Conservation (phyloP, 345 rosid species). For the Combretum micranthum region DNA sequence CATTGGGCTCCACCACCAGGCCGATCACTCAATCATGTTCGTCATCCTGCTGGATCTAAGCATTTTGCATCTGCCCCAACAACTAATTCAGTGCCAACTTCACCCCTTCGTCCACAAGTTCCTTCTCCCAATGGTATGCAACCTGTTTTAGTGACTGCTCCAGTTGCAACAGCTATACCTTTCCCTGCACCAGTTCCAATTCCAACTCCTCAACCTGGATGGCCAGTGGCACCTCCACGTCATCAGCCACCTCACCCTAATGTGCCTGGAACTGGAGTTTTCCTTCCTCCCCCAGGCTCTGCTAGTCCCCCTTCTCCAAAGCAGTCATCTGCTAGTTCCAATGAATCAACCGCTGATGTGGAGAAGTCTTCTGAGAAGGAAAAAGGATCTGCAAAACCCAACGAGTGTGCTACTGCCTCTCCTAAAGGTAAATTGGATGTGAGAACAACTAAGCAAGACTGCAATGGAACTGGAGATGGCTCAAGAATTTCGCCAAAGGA, state of each 20-base stretch:
- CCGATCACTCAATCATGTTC: conserved; percentile 45
- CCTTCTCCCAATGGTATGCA: conserved; percentile 49
- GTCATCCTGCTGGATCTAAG: conserved; percentile 47
- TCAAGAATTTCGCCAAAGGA: conserved; percentile 8
- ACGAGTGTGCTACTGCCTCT: conserved; percentile 10
- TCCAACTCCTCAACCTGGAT: conserved; percentile 46
- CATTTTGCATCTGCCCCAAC: conserved; percentile 41
- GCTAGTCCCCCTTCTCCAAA: conserved; percentile 32
- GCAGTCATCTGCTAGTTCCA: conserved; percentile 16
- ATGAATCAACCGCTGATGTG: conserved; percentile 8
- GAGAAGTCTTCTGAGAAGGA: conserved; percentile 28
- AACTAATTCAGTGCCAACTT: conserved; percentile 44
- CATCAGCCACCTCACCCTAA: conserved; percentile 59
- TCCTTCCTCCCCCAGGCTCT: conserved; percentile 73
- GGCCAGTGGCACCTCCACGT: conserved; percentile 59
- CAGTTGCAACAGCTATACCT: conserved; percentile 48
- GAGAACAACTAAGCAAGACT: conserved; percentile 20
- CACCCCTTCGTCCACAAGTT: conserved; percentile 45
- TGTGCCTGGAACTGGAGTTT: conserved; percentile 89
- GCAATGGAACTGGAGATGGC: conserved; percentile 31
- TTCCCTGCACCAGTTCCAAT: conserved; percentile 53
- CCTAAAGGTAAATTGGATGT: conserved; percentile 20
- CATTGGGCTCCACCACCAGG: conserved; percentile 60
- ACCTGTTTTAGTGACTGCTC: conserved; percentile 37
- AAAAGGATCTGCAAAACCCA: conserved; percentile 11